These are phyloP conservation scores for Triticum aestivum DNA, from an alignment of 176 grass and related monocot species.

Conservation along the genomic window IWGSC_CS_RefSeq_v2.1 NC_057797.1:86719382-86719881, in stretches of 20 bases:
- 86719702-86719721: too few relatives aligned
- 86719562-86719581: neutral
- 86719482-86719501: neutral
- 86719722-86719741: neutral
- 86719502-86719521: slow-evolving; percentile 12
- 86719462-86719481: slow-evolving; percentile 11
- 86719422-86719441: slow-evolving; percentile 31
- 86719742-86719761: neutral
- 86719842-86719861: too few relatives aligned
- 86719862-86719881: neutral
- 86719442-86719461: slow-evolving; percentile 34
- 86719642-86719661: neutral
- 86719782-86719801: neutral
- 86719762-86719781: neutral
- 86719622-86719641: neutral
- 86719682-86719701: neutral
- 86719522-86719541: neutral
- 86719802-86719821: neutral
- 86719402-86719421: neutral
- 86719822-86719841: neutral
- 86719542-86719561: slow-evolving; percentile 29
- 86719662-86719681: neutral
- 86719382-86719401: neutral
- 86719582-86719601: neutral
- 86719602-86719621: neutral